Conservation (phyloP, 2,329 filamentous ascomycete species). For the Daldinia sp. region DNA sequence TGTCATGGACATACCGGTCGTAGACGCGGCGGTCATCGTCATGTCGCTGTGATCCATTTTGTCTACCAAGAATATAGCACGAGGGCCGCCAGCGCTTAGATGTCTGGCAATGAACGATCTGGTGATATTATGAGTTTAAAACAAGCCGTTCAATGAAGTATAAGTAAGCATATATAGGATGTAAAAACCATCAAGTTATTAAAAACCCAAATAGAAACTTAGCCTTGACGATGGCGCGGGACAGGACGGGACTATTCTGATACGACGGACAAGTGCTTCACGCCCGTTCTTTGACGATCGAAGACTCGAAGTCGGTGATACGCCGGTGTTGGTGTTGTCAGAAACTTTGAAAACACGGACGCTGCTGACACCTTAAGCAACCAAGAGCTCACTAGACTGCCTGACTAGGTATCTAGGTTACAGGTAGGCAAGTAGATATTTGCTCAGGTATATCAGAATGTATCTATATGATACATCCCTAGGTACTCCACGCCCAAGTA, state of each 20-base stretch:
- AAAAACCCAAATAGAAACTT: background rate
- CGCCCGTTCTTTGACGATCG: background rate
- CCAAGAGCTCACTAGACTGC: background rate
- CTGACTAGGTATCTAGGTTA: no score
- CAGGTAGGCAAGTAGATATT: background rate
- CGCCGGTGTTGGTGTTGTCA: background rate
- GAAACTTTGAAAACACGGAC: background rate
- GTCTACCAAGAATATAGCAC: background rate
- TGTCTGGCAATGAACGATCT: background rate
- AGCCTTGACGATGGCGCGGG: background rate
- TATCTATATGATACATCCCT: background rate
- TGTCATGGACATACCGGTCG: conserved; percentile 26
- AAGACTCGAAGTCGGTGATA: background rate
- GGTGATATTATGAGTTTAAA: background rate
- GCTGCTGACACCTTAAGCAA: background rate
- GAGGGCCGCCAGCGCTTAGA: no score
- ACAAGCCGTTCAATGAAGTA: background rate
- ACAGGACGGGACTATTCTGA: background rate
- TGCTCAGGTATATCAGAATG: background rate
- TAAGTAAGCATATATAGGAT: background rate
- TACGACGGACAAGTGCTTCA: background rate
- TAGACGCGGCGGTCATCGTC: conserved; percentile 21
- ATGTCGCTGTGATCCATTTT: conserved; percentile 26
- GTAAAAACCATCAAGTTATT: background rate
- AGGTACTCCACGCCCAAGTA: background rate